phyloP scores from a whole-genome alignment of 371 early-diverging fungal species.

The Cokeromyces recurvatus region DNA sequence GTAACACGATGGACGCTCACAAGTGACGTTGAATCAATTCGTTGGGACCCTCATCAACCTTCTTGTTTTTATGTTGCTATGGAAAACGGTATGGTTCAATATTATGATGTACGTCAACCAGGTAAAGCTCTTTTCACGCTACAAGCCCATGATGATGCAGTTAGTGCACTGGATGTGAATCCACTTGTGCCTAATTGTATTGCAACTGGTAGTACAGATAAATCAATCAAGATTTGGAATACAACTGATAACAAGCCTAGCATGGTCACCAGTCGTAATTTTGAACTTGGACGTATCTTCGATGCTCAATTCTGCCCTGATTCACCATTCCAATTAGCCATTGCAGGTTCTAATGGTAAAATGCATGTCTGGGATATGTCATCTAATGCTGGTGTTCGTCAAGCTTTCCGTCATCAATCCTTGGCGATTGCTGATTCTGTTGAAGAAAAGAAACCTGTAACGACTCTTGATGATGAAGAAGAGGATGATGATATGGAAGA shows the following conservation, averaged over 20 bases:
- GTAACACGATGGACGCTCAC: constrained; percentile 60
- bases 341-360: constrained; percentile 85
- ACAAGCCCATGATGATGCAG: constrained; percentile 90
- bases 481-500: constrained; percentile 51
- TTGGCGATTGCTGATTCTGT: constrained; percentile 16
- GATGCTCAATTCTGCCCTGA: constrained; percentile 83
- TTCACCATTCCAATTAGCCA: constrained; percentile 76
- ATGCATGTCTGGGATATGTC: constrained; percentile 89
- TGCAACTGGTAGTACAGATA: constrained; percentile 92
- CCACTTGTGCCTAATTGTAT: constrained; percentile 70
- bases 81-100: constrained; percentile 86
- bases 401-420: constrained; percentile 53
- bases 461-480: constrained; percentile 43
- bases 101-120: constrained; percentile 77
- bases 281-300: constrained; percentile 87
- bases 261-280: constrained; percentile 77
- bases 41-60: constrained; percentile 84
- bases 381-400: constrained; percentile 76
- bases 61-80: constrained; percentile 75
- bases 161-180: constrained; percentile 83
- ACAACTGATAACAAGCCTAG: constrained; percentile 67
- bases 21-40: constrained; percentile 86
- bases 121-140: constrained; percentile 75
- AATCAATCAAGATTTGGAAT: constrained; percentile 91
- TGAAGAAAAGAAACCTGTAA: constrained; percentile 39